Percentiles rank a stretch among this genome's conserved stretches.
Conservation (phyloP, 2,329 filamentous ascomycete species). For the Didymella lethalis region DNA sequence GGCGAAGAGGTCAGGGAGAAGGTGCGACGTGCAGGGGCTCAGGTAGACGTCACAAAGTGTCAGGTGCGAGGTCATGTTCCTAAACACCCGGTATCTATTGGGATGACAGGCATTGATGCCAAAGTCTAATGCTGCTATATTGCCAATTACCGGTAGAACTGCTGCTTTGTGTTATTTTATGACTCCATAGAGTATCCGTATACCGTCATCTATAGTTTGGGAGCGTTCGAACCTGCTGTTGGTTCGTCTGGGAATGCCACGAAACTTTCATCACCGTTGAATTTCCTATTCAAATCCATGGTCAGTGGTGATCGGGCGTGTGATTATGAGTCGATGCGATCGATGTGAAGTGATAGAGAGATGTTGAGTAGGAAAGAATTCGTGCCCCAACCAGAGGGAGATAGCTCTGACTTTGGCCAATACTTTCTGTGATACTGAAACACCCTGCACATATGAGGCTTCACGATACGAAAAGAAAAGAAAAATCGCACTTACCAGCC, state of each 20-base stretch:
- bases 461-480: constrained; percentile 1
- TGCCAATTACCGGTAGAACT: neutral
- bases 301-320: constrained; percentile 7
- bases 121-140: constrained; percentile 2
- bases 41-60: neutral
- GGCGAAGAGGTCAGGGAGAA: neutral
- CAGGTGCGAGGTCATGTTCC: constrained; percentile 1
- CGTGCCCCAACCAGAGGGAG: constrained; percentile 9
- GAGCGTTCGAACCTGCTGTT: constrained; percentile 22
- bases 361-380: constrained; percentile 9
- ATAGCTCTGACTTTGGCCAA: constrained; percentile 19
- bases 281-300: constrained; percentile 35
- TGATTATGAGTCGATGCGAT: neutral
- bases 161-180: neutral
- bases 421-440: constrained; percentile 21
- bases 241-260: constrained; percentile 38
- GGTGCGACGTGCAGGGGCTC: constrained; percentile 8
- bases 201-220: constrained; percentile 36
- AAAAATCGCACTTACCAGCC: constrained; percentile 70
- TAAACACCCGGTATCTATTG: neutral
- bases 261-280: constrained; percentile 50
- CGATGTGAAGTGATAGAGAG: neutral
- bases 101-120: neutral
- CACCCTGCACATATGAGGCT: constrained; percentile 9
- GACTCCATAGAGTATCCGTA: neutral